A percentile compares a stretch with the other conserved stretches of the same genome.
phyloP scores from a whole-genome alignment of 1,284 basidiomycete species.

The Chalciporus sp. region DNA sequence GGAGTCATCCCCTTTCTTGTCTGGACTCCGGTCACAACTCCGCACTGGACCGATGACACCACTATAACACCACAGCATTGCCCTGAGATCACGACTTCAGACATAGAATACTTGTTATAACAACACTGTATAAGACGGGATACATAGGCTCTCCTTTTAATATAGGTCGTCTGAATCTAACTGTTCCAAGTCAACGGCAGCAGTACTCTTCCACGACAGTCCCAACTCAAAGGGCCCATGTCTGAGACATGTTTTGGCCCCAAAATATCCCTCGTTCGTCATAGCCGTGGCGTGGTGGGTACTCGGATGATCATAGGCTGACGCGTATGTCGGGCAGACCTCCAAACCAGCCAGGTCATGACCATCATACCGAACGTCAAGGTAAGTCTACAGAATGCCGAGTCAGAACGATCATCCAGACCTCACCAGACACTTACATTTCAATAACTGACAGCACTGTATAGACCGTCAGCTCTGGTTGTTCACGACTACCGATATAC shows the following conservation, averaged over 20 bases:
- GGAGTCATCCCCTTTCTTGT: constrained; percentile 2
- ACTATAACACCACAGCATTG: no score
- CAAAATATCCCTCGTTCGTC: constrained; percentile 7
- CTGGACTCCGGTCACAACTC: neutral
- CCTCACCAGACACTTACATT: constrained; percentile 39
- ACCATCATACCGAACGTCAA: constrained; percentile 47
- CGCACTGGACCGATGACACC: no score
- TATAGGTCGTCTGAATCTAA: neutral
- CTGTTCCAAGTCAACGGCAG: neutral
- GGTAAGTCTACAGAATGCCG: constrained; percentile 35
- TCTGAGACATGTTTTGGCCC: neutral
- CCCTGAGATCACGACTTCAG: no score
- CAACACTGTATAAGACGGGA: no score
- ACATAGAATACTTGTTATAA: no score
- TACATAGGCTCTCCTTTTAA: neutral
- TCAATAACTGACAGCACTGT: constrained; percentile 48
- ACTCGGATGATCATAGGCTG: constrained; percentile 34
- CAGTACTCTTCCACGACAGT: neutral
- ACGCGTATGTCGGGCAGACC: constrained; percentile 41
- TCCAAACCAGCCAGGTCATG: constrained; percentile 52
- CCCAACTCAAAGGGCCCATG: neutral
- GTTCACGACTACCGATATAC: neutral
- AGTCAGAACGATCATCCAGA: constrained; percentile 7
- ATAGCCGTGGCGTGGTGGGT: constrained; percentile 24
- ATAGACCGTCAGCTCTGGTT: constrained; percentile 12